A percentile compares a stretch with the other conserved stretches of the same genome.
Conservation (phyloP, 2,329 filamentous ascomycete species). For the Monosporascus cannonballus region DNA sequence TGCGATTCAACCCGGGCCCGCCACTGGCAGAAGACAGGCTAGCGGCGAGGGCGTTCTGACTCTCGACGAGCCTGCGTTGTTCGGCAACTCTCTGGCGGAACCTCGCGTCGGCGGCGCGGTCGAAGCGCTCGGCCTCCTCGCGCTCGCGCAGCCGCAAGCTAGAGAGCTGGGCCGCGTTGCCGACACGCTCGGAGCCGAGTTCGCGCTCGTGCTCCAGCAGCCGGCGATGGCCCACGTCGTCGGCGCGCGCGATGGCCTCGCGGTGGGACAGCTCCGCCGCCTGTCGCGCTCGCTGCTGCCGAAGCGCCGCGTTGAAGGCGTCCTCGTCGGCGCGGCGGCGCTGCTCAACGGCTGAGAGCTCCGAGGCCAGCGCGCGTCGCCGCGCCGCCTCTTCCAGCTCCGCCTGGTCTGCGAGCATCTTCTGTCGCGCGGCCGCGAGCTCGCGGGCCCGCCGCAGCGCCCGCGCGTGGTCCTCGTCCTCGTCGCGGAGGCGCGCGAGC, state of each 20-base stretch:
- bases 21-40: conserved; percentile 22
- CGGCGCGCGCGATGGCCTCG: conserved; percentile 33
- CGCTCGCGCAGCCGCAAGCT: conserved; percentile 43
- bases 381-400: conserved; percentile 47
- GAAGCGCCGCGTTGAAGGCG: conserved; percentile 30
- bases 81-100: conserved; percentile 40
- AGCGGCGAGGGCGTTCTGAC: conserved; percentile 32
- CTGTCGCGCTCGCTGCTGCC: conserved; percentile 34
- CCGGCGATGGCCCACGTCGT: conserved; percentile 38
- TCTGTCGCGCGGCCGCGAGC: conserved; percentile 43
- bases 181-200: conserved; percentile 38
- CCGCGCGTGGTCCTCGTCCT: conserved; percentile 43
- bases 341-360: conserved; percentile 37
- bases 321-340: conserved; percentile 43
- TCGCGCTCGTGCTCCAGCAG: conserved; percentile 44
- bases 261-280: conserved; percentile 29
- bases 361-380: conserved; percentile 38
- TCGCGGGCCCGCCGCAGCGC: conserved; percentile 44
- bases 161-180: conserved; percentile 44
- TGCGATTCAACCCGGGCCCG: conserved; percentile 30
- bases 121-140: conserved; percentile 43
- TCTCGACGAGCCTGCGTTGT: conserved; percentile 45
- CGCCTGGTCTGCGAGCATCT: conserved; percentile 42
- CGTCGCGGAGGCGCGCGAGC: conserved; percentile 36
- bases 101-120: conserved; percentile 39